These are phyloP conservation scores for Juncus effusus DNA, from an alignment of 176 grass and related monocot genomes.

Conservation along the genomic window DNA sequence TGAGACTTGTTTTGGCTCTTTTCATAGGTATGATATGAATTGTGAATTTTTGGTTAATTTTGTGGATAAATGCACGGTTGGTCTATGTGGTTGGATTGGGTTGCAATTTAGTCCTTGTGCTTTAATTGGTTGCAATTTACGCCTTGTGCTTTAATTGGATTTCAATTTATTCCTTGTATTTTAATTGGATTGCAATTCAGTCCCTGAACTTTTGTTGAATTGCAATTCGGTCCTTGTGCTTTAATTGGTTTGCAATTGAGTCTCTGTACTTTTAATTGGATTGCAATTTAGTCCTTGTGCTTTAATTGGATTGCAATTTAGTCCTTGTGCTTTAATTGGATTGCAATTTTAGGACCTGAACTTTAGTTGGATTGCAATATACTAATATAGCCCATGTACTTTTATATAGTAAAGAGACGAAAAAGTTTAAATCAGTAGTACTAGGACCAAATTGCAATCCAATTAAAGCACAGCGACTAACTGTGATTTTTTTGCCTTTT, in stretches of 20 bases:
- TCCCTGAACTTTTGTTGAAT: background rate
- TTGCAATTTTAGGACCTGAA: background rate
- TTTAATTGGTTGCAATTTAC: background rate
- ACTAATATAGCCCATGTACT: background rate
- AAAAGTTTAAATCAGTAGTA: too few relatives aligned
- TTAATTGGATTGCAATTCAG: background rate
- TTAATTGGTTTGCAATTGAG: too few relatives aligned
- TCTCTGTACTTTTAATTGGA: background rate
- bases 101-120: background rate
- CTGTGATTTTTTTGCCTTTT: too few relatives aligned
- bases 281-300: background rate
- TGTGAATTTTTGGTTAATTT: background rate
- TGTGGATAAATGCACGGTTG: background rate
- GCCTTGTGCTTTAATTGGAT: background rate
- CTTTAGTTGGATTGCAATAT: background rate
- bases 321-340: background rate
- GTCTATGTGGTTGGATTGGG: background rate
- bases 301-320: background rate
- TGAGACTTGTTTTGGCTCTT: slow-evolving; percentile 96
- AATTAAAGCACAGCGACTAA: too few relatives aligned
- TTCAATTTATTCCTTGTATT: background rate
- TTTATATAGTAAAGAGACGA: background rate
- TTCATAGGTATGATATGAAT: slow-evolving; percentile 39
- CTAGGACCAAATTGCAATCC: too few relatives aligned
- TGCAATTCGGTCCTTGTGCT: background rate